A percentile compares a stretch with the other conserved stretches of the same genome.
These are phyloP conservation scores for Nigrograna mackinnonii DNA, from an alignment of 2,329 filamentous ascomycete genomes.

Conservation along the genomic window DNA sequence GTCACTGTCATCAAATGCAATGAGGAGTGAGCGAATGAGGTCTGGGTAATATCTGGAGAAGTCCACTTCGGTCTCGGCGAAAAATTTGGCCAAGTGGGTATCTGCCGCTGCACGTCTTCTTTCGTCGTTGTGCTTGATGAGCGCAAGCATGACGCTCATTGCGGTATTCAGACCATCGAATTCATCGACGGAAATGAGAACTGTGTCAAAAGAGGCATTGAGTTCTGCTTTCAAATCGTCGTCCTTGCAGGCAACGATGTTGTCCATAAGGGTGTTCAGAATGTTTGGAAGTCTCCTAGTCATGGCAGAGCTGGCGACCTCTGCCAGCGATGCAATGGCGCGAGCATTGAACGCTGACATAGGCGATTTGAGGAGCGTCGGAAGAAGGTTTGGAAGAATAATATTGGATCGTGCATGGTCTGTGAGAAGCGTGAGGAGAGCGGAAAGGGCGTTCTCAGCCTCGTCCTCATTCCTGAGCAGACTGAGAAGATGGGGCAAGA, in stretches of 20 bases:
- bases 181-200: conserved; percentile 91
- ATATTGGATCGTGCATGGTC: conserved; percentile 94
- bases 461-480: conserved; percentile 84
- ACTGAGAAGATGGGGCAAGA: conserved; percentile 87
- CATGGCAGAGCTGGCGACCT: conserved; percentile 89
- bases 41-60: conserved; percentile 97
- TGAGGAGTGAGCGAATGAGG: conserved; percentile 84
- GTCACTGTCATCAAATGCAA: conserved; percentile 90
- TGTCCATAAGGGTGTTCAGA: conserved; percentile 92
- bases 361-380: conserved; percentile 85
- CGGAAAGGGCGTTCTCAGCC: conserved; percentile 89
- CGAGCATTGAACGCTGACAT: conserved; percentile 95
- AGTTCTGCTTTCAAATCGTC: conserved; percentile 75
- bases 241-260: conserved; percentile 77
- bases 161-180: conserved; percentile 93
- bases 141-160: conserved; percentile 88
- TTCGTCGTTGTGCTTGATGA: conserved; percentile 94
- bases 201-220: conserved; percentile 80
- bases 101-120: conserved; percentile 77
- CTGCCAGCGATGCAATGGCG: conserved; percentile 87
- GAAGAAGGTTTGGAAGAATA: conserved; percentile 93
- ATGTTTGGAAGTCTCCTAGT: conserved; percentile 87
- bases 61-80: conserved; percentile 77
- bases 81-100: conserved; percentile 83
- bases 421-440: conserved; percentile 89